phyloP scores from a whole-genome alignment of 352 stramenopile species.

The Pythium sukuiense region DNA sequence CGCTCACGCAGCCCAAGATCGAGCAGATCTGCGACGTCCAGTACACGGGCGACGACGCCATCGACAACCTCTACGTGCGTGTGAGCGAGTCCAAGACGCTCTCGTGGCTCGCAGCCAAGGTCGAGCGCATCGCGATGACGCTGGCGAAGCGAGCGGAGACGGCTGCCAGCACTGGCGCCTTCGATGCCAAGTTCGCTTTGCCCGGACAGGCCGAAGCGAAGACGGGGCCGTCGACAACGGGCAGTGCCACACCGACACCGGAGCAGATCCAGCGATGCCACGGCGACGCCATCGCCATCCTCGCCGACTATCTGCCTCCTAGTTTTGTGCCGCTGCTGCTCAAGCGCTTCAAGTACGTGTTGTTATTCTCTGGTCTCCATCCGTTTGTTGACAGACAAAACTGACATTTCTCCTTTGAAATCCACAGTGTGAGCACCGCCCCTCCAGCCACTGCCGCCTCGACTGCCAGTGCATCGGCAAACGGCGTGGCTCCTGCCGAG shows the following conservation, averaged over 20 bases:
- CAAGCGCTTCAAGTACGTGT: slow-evolving; percentile 58
- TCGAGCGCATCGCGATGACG: slow-evolving; percentile 35
- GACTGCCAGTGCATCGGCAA: not conserved
- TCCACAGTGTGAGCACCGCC: slow-evolving; percentile 6
- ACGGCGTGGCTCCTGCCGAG: not conserved
- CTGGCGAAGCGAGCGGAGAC: slow-evolving; percentile 37
- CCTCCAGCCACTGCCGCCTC: not conserved
- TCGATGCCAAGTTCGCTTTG: slow-evolving; percentile 43
- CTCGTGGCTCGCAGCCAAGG: slow-evolving; percentile 55
- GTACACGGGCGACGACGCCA: slow-evolving; percentile 34
- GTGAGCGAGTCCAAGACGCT: slow-evolving; percentile 53
- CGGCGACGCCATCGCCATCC: slow-evolving; percentile 54
- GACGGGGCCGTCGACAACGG: not conserved
- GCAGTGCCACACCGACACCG: slow-evolving; percentile 5
- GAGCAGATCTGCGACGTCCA: slow-evolving; percentile 63
- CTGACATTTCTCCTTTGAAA: not conserved
- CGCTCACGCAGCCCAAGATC: slow-evolving; percentile 33
- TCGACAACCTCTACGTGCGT: slow-evolving; percentile 63
- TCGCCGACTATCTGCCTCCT: slow-evolving; percentile 54
- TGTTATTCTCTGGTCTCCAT: not conserved
- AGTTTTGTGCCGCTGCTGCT: slow-evolving; percentile 48
- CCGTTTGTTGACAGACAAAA: not conserved
- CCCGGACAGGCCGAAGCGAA: slow-evolving; percentile 7
- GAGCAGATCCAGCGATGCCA: slow-evolving; percentile 29
- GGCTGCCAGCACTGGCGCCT: slow-evolving; percentile 21